A percentile compares a stretch with the other conserved stretches of the same genome.
These are phyloP conservation scores for Puccinia coronata DNA, from an alignment of 1,284 basidiomycete species.

Conservation along the genomic window DNA sequence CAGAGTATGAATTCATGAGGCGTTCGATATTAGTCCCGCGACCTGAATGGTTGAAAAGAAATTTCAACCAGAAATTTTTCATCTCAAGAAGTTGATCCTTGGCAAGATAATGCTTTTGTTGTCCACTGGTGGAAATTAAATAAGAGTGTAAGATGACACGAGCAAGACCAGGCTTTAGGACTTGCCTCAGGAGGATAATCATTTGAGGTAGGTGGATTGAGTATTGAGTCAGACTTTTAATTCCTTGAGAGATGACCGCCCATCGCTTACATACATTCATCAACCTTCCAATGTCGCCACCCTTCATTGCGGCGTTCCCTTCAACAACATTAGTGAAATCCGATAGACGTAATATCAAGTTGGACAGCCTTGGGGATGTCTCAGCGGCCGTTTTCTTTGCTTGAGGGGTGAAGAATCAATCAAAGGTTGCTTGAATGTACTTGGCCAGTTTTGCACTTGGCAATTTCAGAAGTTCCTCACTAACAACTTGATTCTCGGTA, in stretches of 20 bases:
- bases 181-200: background rate
- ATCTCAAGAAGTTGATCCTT: constrained; percentile 11
- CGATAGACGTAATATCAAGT: background rate
- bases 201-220: background rate
- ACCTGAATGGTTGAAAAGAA: background rate
- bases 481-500: background rate
- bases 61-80: constrained; percentile 4
- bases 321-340: background rate
- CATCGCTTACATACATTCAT: constrained; percentile 8
- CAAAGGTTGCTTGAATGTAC: background rate
- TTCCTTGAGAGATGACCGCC: background rate
- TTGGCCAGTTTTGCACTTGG: background rate
- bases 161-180: background rate
- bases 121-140: background rate
- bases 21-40: background rate
- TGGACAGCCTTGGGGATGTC: background rate
- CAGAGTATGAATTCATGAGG: background rate
- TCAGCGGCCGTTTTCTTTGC: background rate
- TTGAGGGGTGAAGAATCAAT: background rate
- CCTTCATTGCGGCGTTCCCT: background rate
- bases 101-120: background rate
- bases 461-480: background rate
- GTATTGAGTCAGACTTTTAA: background rate
- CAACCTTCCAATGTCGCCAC: background rate
- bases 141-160: background rate